Percentiles rank a stretch among this genome's conserved stretches.
phyloP scores from a whole-genome alignment of 73 alveolate genomes.

The Tetrahymena elliotti region DNA sequence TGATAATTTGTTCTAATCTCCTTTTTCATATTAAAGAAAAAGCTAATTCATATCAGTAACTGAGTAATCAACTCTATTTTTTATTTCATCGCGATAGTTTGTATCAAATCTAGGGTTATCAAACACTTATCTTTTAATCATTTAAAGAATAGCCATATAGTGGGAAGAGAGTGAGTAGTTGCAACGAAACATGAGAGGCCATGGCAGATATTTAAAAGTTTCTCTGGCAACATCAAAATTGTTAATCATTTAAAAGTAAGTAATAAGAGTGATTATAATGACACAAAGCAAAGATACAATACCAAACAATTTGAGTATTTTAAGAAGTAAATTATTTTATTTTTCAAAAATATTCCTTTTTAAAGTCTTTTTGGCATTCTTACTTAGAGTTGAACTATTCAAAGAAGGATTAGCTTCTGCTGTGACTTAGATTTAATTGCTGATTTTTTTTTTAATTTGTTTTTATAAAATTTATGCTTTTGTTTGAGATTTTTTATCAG shows the following conservation, averaged over 20 bases:
- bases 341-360: background rate
- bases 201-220: background rate
- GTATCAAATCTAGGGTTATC: background rate
- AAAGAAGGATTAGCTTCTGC: background rate
- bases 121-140: background rate
- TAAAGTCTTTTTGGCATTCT: background rate
- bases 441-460: background rate
- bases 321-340: background rate
- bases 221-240: background rate
- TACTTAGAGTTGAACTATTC: background rate
- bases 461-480: background rate
- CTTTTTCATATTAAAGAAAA: background rate
- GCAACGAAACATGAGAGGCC: background rate
- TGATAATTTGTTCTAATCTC: background rate
- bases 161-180: background rate
- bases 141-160: background rate
- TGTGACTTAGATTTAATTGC: background rate
- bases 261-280: background rate
- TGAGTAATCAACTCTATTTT: background rate
- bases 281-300: background rate
- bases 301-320: background rate
- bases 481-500: background rate
- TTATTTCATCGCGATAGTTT: background rate
- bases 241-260: background rate
- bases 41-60: background rate